These are phyloP conservation scores for Rhizomucor pusillus DNA, from an alignment of 371 early-diverging fungal species.

Conservation along the genomic window DNA sequence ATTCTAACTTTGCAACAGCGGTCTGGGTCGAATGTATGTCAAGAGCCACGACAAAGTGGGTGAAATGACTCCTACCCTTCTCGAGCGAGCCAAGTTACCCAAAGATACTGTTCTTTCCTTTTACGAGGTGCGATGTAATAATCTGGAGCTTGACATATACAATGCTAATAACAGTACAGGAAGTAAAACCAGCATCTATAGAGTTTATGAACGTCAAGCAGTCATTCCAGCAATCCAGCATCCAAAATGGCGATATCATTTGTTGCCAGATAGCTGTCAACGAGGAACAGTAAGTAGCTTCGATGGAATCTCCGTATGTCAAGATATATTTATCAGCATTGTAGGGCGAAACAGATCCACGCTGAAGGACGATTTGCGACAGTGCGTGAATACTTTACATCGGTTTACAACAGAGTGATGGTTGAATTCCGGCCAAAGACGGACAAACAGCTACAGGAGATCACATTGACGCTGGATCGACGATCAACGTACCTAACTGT, in stretches of 20 bases:
- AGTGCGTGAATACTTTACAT: slow-evolving; percentile 72
- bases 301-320: not conserved
- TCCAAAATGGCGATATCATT: slow-evolving; percentile 86
- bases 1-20: slow-evolving; percentile 34
- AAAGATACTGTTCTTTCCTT: slow-evolving; percentile 56
- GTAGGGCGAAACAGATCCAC: slow-evolving; percentile 12
- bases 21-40: slow-evolving; percentile 65
- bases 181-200: slow-evolving; percentile 85
- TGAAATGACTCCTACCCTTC: slow-evolving; percentile 62
- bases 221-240: slow-evolving; percentile 69
- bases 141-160: not conserved
- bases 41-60: slow-evolving; percentile 56
- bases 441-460: slow-evolving; percentile 16
- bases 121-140: slow-evolving; percentile 60
- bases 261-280: slow-evolving; percentile 67
- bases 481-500: slow-evolving; percentile 15
- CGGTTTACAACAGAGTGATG: slow-evolving; percentile 59
- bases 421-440: slow-evolving; percentile 70
- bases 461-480: slow-evolving; percentile 18
- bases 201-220: slow-evolving; percentile 61
- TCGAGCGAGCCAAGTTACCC: slow-evolving; percentile 55
- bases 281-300: slow-evolving; percentile 51
- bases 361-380: slow-evolving; percentile 30
- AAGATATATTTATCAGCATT: not conserved
- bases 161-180: slow-evolving; percentile 37